Evolutionary conservation across 169 alveolate species (phyloP).

Genomic region (Theileria parva): DNA sequence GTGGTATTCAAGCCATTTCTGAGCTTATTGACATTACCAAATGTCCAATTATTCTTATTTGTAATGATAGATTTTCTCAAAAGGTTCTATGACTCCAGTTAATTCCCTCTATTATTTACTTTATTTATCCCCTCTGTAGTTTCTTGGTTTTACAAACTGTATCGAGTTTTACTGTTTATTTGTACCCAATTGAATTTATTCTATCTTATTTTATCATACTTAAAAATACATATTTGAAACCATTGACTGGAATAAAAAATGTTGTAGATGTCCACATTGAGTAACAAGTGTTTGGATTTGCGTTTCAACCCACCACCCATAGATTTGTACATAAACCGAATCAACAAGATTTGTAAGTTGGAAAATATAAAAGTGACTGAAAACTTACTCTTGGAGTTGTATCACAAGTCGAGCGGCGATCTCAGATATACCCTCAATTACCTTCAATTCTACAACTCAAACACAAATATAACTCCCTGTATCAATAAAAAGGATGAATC

Average conservation of each 20-base stretch:
- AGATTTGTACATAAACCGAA: slow-evolving; percentile 79
- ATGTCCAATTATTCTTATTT: slow-evolving; percentile 95
- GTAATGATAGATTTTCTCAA: slow-evolving; percentile 90
- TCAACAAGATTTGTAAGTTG: slow-evolving; percentile 81
- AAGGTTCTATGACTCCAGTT: too few species aligned
- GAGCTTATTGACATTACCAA: slow-evolving; percentile 90
- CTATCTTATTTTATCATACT: neutral
- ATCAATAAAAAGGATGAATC: slow-evolving; percentile 23
- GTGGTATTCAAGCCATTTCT: slow-evolving; percentile 94
- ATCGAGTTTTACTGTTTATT: neutral
- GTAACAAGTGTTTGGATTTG: slow-evolving; percentile 92
- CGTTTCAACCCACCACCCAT: slow-evolving; percentile 87
- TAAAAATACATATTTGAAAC: neutral
- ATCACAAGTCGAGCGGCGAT: slow-evolving; percentile 90
- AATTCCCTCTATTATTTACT: too few species aligned
- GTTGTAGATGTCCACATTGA: slow-evolving; percentile 79
- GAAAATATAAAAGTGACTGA: slow-evolving; percentile 86
- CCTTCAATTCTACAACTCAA: slow-evolving; percentile 82
- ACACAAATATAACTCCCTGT: neutral
- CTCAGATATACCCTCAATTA: slow-evolving; percentile 89
- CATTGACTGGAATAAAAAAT: neutral
- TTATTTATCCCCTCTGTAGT: neutral
- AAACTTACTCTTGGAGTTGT: slow-evolving; percentile 82
- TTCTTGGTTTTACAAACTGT: neutral
- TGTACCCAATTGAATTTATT: neutral